Base-by-base conservation (phyloP, 148 eudicot genomes). In the Rhododendron mucronatum region DNA sequence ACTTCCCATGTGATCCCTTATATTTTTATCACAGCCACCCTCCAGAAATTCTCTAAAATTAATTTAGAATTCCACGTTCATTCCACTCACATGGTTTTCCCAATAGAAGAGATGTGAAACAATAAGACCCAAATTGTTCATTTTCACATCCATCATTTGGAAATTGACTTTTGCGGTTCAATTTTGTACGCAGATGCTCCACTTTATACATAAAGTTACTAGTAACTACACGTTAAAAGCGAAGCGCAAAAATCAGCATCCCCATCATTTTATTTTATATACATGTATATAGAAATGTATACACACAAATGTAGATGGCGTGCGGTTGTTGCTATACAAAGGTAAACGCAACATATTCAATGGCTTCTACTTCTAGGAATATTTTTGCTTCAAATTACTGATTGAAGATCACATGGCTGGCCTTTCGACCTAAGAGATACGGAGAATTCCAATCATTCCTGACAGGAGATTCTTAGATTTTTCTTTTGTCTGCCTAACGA, bases 1-100 rank as follows among this genome's bases (percentile, higher is more conserved):
- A 89, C 86, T 86, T 90, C 90, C 90, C 94, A 91, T 91, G 91
- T 89, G 83, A 81, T 18, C 33, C 78, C 80, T 88, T 85, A 11
- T 21, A 23, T 69, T 47, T 69, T 86, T 28, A 12, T 65, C 73
- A 26, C 33, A 28, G 18, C 84, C 86, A 85, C 67, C 79, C 57
- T 73, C 59, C 41, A 41, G 53, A 50, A 55, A 73, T 80, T 84
- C 82, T 87, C 86, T 51, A 80, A 50, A 88, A 45, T 33, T 74
- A 2, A 35, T 33, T 73, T 30, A 14, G 1, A 13, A 26, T 30
- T 3, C 37, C 76, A 71, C 33, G 37, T 28, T 30, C 76, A 11
- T 16, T 14, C 39, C 76, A 28, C 35, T 14, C 39, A 30, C 18
- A 30, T 71, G 76, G 37, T 71, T 28, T 71, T 30, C 28, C 26